Percentiles rank a stretch among this genome's conserved stretches.
These are phyloP conservation scores for Citrullus mucosospermus DNA, from an alignment of 306 rosid species.

Conservation along the genomic window DNA sequence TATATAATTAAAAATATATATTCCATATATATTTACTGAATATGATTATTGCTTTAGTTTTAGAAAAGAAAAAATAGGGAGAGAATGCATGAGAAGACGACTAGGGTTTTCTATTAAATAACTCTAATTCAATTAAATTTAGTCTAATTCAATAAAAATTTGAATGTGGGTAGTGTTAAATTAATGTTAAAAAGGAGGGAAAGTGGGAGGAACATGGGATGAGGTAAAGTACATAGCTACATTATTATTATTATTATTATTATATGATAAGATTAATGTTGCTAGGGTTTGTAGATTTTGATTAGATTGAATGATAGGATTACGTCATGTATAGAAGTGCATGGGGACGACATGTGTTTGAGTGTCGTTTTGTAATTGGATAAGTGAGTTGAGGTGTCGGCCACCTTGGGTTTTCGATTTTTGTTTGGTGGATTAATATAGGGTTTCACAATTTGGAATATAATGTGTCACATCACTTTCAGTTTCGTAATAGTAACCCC, in stretches of 20 bases:
- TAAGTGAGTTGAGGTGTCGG: not conserved
- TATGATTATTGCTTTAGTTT: too few relatives aligned
- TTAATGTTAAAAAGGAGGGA: not conserved
- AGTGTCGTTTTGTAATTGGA: not conserved
- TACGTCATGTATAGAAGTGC: not conserved
- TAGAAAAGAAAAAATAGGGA: too few relatives aligned
- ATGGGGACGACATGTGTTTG: not conserved
- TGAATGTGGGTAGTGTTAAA: not conserved
- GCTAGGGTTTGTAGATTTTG: not conserved
- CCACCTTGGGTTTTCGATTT: not conserved
- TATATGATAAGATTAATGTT: not conserved
- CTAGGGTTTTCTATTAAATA: too few relatives aligned
- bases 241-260: not conserved
- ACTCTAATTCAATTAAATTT: too few relatives aligned
- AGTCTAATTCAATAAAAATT: not conserved
- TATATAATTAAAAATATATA: too few relatives aligned
- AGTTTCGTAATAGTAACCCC: not conserved
- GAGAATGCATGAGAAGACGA: too few relatives aligned
- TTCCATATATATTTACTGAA: too few relatives aligned
- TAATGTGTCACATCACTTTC: not conserved
- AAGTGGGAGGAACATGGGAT: not conserved
- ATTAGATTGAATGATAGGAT: not conserved
- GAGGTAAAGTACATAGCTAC: not conserved
- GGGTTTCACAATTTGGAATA: not conserved
- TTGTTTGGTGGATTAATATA: not conserved